Evolutionary conservation across 169 alveolate genomes (phyloP), one percentile per base, ranked within the genome.

Genomic region (Eimeria falciformis): DNA sequence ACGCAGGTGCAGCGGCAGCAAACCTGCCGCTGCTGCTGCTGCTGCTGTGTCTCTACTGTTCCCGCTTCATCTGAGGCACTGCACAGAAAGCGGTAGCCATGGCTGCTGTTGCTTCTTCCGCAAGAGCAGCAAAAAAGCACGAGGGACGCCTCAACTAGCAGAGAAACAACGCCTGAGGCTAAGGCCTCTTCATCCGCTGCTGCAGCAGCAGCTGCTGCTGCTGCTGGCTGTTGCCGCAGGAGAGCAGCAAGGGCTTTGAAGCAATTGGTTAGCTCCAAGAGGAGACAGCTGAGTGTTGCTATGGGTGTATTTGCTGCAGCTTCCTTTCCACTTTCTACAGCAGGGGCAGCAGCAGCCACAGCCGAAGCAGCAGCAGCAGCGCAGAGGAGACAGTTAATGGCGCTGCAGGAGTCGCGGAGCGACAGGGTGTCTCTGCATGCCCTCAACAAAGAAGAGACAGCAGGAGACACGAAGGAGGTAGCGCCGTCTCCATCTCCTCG

Each of bases 221-320:
- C 53, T 17, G 4, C 88, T 12, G 73, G 88, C 47, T 79, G 88
- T 9, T 79, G 88, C 73, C 88, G 88, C 88, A 79, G 4, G 73
- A 79, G 53, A n/a, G 88, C 88, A 11, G 88, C 56, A 23, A 53
- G 55, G n/a, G 88, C 88, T 53, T 40, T 79, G 71, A 79, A 79
- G 33, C 73, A 68, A 53, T 71, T 50, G 33, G 73, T 29, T 5
- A 79, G 88, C 46, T 79, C 88, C 12, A 79, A 79, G 33, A 79
- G 69, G 47, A 79, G 53, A 23, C 27, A 23, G 33, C 43, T 46
- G 37, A 37, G 50, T 50, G 55, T 43, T 18, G 88, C 88, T 9
- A 4, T 11, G 25, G 75, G 1, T 79, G 88, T 29, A 27, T 14
- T 12, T 79, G 37, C 75, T 79, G 46, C 56, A 55, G 29, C 88